Conservation (phyloP, 352 stramenopile genomes). For the Pythium angustatum region DNA sequence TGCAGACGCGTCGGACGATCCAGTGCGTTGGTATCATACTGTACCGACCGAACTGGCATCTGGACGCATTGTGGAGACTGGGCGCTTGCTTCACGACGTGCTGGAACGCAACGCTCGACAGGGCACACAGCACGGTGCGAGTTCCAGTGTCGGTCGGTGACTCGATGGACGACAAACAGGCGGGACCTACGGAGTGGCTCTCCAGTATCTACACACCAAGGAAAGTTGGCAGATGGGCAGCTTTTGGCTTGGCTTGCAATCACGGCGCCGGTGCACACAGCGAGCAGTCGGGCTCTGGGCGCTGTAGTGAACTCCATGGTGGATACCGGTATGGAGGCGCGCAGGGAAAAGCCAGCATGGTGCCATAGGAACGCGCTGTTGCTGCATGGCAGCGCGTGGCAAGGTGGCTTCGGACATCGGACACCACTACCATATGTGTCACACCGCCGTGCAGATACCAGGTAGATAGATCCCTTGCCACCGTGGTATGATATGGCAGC, state of each 20-base stretch:
- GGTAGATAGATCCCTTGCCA: not conserved
- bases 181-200: not conserved
- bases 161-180: constrained; percentile 15
- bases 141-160: constrained; percentile 1
- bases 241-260: no score
- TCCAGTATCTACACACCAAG: not conserved
- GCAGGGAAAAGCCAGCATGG: no score
- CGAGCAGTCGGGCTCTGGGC: no score
- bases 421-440: not conserved
- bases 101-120: not conserved
- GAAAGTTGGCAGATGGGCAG: no score
- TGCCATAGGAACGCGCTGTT: no score
- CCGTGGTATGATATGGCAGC: no score
- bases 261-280: no score
- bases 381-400: not conserved
- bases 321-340: no score
- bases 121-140: not conserved
- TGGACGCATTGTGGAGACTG: not conserved
- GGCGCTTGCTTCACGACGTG: not conserved
- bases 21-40: not conserved
- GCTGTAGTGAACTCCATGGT: no score
- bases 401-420: not conserved
- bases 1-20: not conserved
- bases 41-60: constrained; percentile 1
- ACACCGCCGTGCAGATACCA: not conserved